Base-by-base conservation (phyloP, 1,139 yeast species). In the Scheffersomyces quercinus region DNA sequence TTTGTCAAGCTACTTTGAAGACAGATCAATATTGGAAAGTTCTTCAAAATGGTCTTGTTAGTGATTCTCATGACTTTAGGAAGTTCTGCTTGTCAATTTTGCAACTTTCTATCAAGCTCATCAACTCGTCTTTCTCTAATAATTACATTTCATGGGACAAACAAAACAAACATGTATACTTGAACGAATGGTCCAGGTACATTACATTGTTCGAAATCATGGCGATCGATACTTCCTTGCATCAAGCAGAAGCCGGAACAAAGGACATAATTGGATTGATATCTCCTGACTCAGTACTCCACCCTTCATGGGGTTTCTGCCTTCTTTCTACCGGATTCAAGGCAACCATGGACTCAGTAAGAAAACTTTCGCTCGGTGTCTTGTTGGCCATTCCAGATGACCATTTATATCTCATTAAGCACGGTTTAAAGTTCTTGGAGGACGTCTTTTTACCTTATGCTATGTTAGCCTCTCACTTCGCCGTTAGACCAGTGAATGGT, bases 191-290 rank as follows among this genome's bases (percentile, higher is more conserved):
- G 97, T 75, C 79, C 38, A 73, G 88, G 47, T 90, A 73, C 55
- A 73, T 82, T 29, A 87, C 96, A 0, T 66, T 90, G 11, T 85
- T 82, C 52, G 96, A 90, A 57, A 85, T 90, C 39, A 67, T 88
- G 34, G 95, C 90, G 2, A 77, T 90, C 38, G 97, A 90, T 59
- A 84, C 96, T 0, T 87, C 97, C 0, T 68, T 88, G 54, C 91
- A 90, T 56, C 97, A 90, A 62, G 83, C 93, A 0, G 84, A 84
- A 52, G 97, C 90, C 10, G 95, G 95, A 0, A 65, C 79, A 2
- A 65, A 67, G 6, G 96, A 88, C 55, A 77, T 90, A 35, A 62
- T 82, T 4, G 67, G 67, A 2, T 63, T 88, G 20, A 71, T 88
- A 35, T 69, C 83, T 0, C 76, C 81, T 2, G 52, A 59, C 1